Percentiles rank a stretch among this genome's conserved stretches.
phyloP scores from a whole-genome alignment of 2,329 filamentous ascomycete species.

The Colletotrichum lentis region DNA sequence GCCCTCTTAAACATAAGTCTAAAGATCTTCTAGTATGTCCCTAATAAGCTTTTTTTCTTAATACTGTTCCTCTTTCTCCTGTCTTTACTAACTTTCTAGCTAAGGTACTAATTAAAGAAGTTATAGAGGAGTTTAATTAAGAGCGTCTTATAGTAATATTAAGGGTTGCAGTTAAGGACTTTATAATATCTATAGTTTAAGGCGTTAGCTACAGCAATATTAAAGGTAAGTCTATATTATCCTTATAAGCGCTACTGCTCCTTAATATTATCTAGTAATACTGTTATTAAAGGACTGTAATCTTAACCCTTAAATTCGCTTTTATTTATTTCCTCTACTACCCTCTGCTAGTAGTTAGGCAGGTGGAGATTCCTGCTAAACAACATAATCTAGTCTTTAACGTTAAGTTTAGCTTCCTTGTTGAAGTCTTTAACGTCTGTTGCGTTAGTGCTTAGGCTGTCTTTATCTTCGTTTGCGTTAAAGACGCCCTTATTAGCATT shows the following conservation, averaged over 20 bases:
- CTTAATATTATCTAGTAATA: neutral
- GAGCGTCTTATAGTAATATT: neutral
- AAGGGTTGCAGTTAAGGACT: neutral
- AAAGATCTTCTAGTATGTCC: constrained; percentile 2
- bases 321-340: neutral
- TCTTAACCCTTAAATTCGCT: neutral
- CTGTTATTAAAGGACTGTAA: constrained; percentile 1
- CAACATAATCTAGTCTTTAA: constrained; percentile 34
- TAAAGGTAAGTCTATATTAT: neutral
- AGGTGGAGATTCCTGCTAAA: constrained; percentile 38
- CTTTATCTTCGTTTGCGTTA: neutral
- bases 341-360: constrained; percentile 37
- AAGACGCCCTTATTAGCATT: neutral
- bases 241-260: constrained; percentile 1
- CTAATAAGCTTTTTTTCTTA: neutral
- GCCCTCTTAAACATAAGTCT: constrained; percentile 5
- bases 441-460: neutral
- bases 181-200: neutral
- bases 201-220: neutral
- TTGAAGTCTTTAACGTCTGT: neutral
- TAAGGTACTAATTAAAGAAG: constrained; percentile 9
- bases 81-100: neutral
- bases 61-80: constrained; percentile 3
- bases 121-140: neutral
- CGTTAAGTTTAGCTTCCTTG: constrained; percentile 1